These are phyloP conservation scores for Coniochaeta ligniaria DNA, from an alignment of 2,329 filamentous ascomycete genomes.

Conservation along the genomic window DNA sequence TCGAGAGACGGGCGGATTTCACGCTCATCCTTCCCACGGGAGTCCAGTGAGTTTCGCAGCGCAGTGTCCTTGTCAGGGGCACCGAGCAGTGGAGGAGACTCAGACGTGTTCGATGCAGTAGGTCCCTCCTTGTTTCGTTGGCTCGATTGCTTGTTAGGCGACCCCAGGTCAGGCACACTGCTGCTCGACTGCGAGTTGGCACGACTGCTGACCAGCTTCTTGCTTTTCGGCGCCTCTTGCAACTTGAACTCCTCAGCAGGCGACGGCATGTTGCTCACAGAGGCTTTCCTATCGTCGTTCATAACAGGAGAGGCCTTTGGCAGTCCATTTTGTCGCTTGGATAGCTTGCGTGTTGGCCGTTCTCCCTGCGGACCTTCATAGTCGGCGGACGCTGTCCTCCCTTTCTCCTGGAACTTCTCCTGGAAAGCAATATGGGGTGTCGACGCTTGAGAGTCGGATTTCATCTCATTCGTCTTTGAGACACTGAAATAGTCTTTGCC, in stretches of 20 bases:
- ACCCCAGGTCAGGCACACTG: constrained; percentile 27
- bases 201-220: constrained; percentile 35
- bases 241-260: constrained; percentile 61
- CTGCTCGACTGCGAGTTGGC: constrained; percentile 36
- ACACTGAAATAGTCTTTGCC: constrained; percentile 56
- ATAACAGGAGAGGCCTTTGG: constrained; percentile 20
- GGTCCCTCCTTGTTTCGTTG: constrained; percentile 25
- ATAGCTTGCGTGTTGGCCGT: constrained; percentile 38
- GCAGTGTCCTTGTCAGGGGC: constrained; percentile 29
- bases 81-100: constrained; percentile 25
- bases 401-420: constrained; percentile 86
- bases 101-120: constrained; percentile 12
- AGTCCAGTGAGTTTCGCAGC: constrained; percentile 52
- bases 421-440: constrained; percentile 92
- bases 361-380: constrained; percentile 45
- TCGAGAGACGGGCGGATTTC: constrained; percentile 35
- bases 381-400: constrained; percentile 56
- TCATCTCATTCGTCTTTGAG: constrained; percentile 36
- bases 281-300: constrained; percentile 31
- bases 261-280: constrained; percentile 23
- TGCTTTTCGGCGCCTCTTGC: constrained; percentile 70
- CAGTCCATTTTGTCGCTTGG: constrained; percentile 27
- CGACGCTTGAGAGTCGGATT: constrained; percentile 42
- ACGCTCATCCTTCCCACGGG: constrained; percentile 49
- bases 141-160: constrained; percentile 3